These are phyloP conservation scores for Monosporascus sp. DNA, from an alignment of 2,329 filamentous ascomycete genomes.

Conservation along the genomic window DNA sequence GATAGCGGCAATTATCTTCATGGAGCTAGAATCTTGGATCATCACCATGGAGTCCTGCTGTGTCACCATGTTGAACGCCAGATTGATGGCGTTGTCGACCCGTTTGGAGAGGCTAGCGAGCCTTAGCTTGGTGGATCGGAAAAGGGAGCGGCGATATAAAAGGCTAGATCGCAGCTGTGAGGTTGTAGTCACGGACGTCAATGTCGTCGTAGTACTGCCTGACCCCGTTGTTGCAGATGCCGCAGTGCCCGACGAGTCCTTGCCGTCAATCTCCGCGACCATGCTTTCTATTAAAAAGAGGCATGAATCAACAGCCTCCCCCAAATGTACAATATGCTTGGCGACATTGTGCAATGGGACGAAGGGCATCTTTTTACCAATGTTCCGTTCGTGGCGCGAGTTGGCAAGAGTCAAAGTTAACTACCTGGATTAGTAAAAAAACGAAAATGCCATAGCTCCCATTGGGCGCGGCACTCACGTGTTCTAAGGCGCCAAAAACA, in stretches of 20 bases:
- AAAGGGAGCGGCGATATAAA: slow-evolving; percentile 26
- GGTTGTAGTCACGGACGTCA: background rate
- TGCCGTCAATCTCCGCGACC: background rate
- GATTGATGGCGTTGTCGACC: slow-evolving; percentile 28
- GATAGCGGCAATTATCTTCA: slow-evolving; percentile 32
- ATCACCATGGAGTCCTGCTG: slow-evolving; percentile 31
- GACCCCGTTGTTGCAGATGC: background rate
- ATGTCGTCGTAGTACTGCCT: background rate
- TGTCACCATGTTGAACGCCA: slow-evolving; percentile 32
- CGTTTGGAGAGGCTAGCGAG: slow-evolving; percentile 29
- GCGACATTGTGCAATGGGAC: slow-evolving; percentile 16
- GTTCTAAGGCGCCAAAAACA: slow-evolving; percentile 12
- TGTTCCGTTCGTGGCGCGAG: background rate
- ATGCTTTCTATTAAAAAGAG: slow-evolving; percentile 6
- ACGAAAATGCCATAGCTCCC: background rate
- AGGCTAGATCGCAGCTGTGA: background rate
- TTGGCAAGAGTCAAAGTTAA: slow-evolving; percentile 1
- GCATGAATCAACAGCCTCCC: slow-evolving; percentile 12
- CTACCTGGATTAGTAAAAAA: background rate
- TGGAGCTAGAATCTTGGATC: slow-evolving; percentile 30
- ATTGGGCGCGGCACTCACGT: slow-evolving; percentile 5
- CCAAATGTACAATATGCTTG: slow-evolving; percentile 15
- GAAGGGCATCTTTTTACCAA: slow-evolving; percentile 9
- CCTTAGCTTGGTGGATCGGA: slow-evolving; percentile 30
- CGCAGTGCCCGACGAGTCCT: background rate